Percentiles rank a stretch among this genome's conserved stretches.
These are phyloP conservation scores for Spongiforma sp. DNA, from an alignment of 1,284 basidiomycete genomes.

Conservation along the genomic window DNA sequence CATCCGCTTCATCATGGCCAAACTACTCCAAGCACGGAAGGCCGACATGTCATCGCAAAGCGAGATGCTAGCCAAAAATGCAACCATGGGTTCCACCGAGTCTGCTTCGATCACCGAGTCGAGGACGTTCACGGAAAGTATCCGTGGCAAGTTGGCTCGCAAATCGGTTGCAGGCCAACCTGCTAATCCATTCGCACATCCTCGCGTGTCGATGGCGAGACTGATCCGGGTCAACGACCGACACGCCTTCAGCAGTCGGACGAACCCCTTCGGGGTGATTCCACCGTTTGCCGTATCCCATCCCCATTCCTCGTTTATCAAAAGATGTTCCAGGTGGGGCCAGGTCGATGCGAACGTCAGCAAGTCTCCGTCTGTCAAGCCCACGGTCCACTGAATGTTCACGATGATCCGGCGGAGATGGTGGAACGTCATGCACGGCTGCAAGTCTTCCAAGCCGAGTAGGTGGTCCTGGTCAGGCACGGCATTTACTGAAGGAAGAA, in stretches of 20 bases:
- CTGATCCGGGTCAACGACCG: constrained; percentile 9
- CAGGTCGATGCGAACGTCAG: constrained; percentile 19
- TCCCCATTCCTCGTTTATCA: constrained; percentile 26
- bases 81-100: too few relatives aligned
- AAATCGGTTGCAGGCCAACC: too few relatives aligned
- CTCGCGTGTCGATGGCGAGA: constrained; percentile 28
- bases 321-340: constrained; percentile 21
- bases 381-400: constrained; percentile 16
- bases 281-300: constrained; percentile 21
- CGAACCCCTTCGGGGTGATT: constrained; percentile 22
- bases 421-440: constrained; percentile 18
- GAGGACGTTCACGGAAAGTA: too few relatives aligned
- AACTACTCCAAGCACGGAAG: too few relatives aligned
- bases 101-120: too few relatives aligned
- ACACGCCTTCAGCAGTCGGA: constrained; percentile 13
- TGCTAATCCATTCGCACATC: constrained; percentile 8
- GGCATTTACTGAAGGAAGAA: constrained; percentile 7
- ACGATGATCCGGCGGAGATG: constrained; percentile 18
- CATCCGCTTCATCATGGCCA: too few relatives aligned
- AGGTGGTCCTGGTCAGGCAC: constrained; percentile 6
- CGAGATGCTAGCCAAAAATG: too few relatives aligned
- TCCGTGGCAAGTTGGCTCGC: too few relatives aligned
- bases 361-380: constrained; percentile 17
- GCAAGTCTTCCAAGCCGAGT: constrained; percentile 23
- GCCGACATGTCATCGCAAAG: too few relatives aligned